Evolutionary conservation across 352 stramenopile species (phyloP).

Genomic region (Globisporangium emineosum): DNA sequence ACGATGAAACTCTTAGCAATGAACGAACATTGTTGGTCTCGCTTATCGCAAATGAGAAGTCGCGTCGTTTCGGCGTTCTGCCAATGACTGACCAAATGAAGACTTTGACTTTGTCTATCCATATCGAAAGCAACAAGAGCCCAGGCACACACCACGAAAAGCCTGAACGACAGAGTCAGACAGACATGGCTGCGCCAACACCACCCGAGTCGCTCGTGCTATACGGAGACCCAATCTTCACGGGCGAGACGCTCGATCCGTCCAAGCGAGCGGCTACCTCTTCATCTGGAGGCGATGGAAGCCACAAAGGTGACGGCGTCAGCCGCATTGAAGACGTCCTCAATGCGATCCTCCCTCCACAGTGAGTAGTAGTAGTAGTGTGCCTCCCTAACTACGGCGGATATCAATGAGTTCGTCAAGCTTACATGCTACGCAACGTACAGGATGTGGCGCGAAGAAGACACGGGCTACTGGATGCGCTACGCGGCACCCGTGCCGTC

Average conservation of each 20-base stretch:
- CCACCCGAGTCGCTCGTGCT: conserved; percentile 88
- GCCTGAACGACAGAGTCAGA: neutral
- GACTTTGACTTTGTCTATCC: neutral
- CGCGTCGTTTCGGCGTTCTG: conserved; percentile 7
- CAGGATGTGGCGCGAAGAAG: conserved; percentile 83
- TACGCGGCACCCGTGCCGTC: conserved; percentile 88
- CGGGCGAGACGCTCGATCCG: conserved; percentile 67
- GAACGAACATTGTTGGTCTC: neutral
- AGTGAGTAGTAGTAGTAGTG: conserved; percentile 53
- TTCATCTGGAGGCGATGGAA: conserved; percentile 20
- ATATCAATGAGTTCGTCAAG: neutral
- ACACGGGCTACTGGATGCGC: conserved; percentile 88
- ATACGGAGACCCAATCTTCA: conserved; percentile 90
- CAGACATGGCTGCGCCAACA: conserved; percentile 46
- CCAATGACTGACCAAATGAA: neutral
- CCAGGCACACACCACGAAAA: conserved; percentile 5
- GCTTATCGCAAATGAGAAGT: neutral
- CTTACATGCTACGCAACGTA: too few relatives aligned
- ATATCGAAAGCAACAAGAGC: neutral
- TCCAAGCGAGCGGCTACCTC: conserved; percentile 39
- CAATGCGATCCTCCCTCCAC: conserved; percentile 69
- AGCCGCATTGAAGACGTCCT: conserved; percentile 72
- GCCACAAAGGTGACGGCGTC: conserved; percentile 43
- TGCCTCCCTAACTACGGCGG: neutral
- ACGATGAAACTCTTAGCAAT: too few relatives aligned